Base-by-base conservation (phyloP, 371 early-diverging fungal genomes). In the Massospora cicadina region DNA sequence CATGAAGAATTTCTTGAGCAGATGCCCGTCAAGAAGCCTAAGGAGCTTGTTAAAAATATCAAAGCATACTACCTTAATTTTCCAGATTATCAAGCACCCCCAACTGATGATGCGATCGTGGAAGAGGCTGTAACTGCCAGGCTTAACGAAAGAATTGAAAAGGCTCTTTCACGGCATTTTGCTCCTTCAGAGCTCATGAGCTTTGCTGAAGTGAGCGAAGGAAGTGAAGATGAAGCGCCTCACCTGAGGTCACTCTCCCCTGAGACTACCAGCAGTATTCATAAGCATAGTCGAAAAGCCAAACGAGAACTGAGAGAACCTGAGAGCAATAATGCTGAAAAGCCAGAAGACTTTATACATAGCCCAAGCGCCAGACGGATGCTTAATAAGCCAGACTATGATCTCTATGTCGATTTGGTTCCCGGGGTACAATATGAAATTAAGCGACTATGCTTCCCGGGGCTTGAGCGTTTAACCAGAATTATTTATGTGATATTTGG, bases 51-150 rank as follows among this genome's bases (percentile, higher is more conserved):
- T 10, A 43, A 43, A 17, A 43, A 43, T 43, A 5, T 43, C 17
- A 43, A 43, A 43, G 43, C 43, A 43, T 43, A 43, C 17, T 43
- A 43, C 17, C 43, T 43, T 43, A 17, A 43, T 43, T 43, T 43
- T 17, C 43, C 43, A 5, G 43, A 43, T 10, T 43, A 26, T 24
- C 28, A 28, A 12, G 58, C 3, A 28, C 28, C 26, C 3, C 12
- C 53, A n/a, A 24, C 54, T 7, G 62, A 61, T 43, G 43, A 17
- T 43, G 43, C 5, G 43, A 5, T 43, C 17, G 62, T 12, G 62
- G 31, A 31, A 61, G 62, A 61, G 62, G 33, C 12, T 12, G 62
- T 27, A 33, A 32, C 28, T 30, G 62, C 24, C 28, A 32, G 23
- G 33, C 12, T 30, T 33, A 58, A 30, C 21, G 2, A 2, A 25